These are phyloP conservation scores for Pseudogymnoascus sp. DNA, from an alignment of 2,329 filamentous ascomycete genomes.

Conservation along the genomic window DNA sequence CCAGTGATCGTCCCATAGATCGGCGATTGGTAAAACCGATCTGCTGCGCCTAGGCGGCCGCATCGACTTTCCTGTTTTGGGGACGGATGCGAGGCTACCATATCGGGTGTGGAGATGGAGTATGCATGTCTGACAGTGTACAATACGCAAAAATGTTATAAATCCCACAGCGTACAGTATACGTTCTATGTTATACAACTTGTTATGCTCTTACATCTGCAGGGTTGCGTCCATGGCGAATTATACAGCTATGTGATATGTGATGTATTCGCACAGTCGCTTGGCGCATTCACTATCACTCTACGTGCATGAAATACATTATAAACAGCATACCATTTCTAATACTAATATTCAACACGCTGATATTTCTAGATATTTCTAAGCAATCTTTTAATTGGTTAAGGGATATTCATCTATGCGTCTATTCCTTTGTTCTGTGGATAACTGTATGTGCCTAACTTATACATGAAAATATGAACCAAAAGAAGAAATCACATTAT, in stretches of 20 bases:
- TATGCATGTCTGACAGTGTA: not conserved
- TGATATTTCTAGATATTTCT: not conserved
- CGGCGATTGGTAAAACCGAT: not conserved
- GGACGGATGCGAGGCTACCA: not conserved
- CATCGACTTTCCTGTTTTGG: conserved; percentile 1
- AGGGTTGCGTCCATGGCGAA: not conserved
- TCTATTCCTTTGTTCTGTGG: not conserved
- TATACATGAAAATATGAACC: not conserved
- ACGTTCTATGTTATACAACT: not conserved
- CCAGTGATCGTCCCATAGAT: not conserved
- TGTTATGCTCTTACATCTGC: not conserved
- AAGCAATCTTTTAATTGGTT: not conserved
- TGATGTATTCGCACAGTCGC: not conserved
- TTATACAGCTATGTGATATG: not conserved
- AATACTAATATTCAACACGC: not conserved
- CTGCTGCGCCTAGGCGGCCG: not conserved
- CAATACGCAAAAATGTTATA: not conserved
- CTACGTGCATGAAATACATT: not conserved
- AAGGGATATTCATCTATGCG: not conserved
- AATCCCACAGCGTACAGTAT: not conserved
- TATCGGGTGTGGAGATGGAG: not conserved
- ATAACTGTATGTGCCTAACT: not conserved
- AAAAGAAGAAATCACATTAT: not conserved
- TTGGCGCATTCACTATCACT: not conserved
- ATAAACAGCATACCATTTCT: not conserved